Conservation (phyloP, 768 basidiomycete species). For the Boletus speciosus region DNA sequence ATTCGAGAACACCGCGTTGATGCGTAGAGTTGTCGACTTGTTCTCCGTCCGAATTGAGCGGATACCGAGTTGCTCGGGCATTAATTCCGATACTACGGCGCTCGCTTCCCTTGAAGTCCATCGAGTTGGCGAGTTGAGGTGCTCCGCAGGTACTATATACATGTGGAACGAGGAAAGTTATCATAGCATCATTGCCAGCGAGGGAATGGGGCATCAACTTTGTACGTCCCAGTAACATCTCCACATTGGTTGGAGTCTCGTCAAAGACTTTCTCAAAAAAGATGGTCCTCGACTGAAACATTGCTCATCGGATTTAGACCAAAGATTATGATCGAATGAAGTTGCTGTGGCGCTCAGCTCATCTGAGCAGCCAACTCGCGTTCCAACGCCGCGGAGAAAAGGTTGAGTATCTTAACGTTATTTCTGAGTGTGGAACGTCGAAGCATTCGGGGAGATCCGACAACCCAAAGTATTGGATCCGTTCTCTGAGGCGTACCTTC, state of each 20-base stretch:
- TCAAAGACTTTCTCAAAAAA: neutral
- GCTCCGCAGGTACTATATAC: no score
- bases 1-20: no score
- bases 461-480: neutral
- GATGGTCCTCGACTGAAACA: neutral
- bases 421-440: neutral
- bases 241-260: neutral
- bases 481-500: neutral
- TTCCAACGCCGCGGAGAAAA: neutral
- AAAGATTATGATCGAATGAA: neutral
- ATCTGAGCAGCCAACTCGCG: neutral
- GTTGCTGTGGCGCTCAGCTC: neutral
- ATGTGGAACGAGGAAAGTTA: no score
- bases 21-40: neutral
- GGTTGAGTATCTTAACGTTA: neutral
- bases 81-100: no score
- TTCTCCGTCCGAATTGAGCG: neutral
- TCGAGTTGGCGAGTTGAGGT: neutral
- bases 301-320: neutral
- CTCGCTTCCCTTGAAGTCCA: neutral
- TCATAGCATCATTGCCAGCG: no score
- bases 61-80: neutral
- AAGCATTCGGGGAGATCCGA: neutral
- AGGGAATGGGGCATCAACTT: no score
- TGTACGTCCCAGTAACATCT: neutral